Base-by-base conservation (phyloP, 305 asterid species). In the Fraxinus paxiana region DNA sequence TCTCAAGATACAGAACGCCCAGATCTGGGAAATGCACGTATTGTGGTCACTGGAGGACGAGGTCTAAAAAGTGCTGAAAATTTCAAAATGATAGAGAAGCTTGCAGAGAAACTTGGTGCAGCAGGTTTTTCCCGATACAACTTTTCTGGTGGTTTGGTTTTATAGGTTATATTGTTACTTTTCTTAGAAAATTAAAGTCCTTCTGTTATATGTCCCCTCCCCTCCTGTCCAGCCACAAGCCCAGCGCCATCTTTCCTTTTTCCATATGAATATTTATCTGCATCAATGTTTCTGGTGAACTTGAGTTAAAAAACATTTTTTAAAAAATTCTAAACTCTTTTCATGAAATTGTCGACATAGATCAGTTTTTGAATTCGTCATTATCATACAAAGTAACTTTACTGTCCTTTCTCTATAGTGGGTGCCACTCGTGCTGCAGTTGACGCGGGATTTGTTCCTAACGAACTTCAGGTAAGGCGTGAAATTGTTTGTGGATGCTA, bases 401-500 rank as follows among this genome's bases (percentile, higher is more conserved):
- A 71, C 67, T 13, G 78, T 73, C 35, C 59, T 56, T 65, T 78
- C 76, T 73, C 63, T 51, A 79, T 88, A 96, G 99, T 96, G 88
- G 99, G 99, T 75, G 98, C 99, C 43, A 96, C 98, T 84, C 98
- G 98, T 82, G 99, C 98, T 85, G 99, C 99, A 72, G 98, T 95
- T 54, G 99, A 95, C 86, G 98, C 99, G 0, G 99, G 98, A 85
- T 94, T 81, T 83, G 98, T 94, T 82, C 96, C 99, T 13, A 96
- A 94, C 13, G 99, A 96, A 79, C 99, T 96, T 83, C 99, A 96
- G 97, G 98, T 94, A 81, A 81, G 63, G 38, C 37, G 54, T 73
- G 18, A 71, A 38, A 37, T 35, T 33, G 69, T 34, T 80, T 65
- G 33, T 46, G 67, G 54, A 33, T 76, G 63, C 69, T 17, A 59